Percentiles rank a stretch among this genome's conserved stretches.
Conservation (phyloP, 106 monocot genomes). For the Chionographis japonica region DNA sequence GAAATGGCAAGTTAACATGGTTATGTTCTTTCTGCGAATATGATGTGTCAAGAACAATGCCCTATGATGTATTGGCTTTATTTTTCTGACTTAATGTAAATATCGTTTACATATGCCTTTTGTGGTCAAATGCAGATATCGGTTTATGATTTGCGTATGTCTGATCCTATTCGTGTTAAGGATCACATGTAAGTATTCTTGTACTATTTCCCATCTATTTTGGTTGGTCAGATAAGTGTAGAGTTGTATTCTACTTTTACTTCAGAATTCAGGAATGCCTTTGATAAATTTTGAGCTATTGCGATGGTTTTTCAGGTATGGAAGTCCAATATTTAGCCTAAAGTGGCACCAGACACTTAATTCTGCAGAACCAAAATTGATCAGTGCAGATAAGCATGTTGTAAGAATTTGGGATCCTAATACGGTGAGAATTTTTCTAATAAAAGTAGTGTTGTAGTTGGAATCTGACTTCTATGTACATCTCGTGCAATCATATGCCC, state of each 20-base stretch:
- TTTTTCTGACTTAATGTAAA: neutral
- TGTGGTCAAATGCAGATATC: slow-evolving; percentile 49
- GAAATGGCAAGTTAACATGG: too few relatives aligned
- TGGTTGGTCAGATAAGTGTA: neutral
- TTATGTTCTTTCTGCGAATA: too few relatives aligned
- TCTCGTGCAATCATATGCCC: too few relatives aligned
- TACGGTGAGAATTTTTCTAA: slow-evolving; percentile 39
- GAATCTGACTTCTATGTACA: too few relatives aligned
- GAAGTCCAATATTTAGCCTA: slow-evolving; percentile 67
- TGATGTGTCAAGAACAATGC: too few relatives aligned
- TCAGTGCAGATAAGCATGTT: slow-evolving; percentile 69
- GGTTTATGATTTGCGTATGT: slow-evolving; percentile 87
- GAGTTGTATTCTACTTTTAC: neutral
- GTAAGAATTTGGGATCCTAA: slow-evolving; percentile 92
- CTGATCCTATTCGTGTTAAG: slow-evolving; percentile 72
- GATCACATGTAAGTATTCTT: slow-evolving; percentile 81
- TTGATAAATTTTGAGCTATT: neutral
- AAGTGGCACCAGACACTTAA: slow-evolving; percentile 95
- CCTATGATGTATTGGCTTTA: too few relatives aligned
- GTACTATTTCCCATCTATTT: neutral
- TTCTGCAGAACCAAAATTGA: slow-evolving; percentile 67
- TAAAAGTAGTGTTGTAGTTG: too few relatives aligned
- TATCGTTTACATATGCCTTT: neutral
- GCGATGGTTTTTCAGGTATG: slow-evolving; percentile 54
- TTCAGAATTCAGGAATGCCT: neutral